Evolutionary conservation across 257 asterid species (phyloP).

Genomic region (Ophiorrhiza pumila): DNA sequence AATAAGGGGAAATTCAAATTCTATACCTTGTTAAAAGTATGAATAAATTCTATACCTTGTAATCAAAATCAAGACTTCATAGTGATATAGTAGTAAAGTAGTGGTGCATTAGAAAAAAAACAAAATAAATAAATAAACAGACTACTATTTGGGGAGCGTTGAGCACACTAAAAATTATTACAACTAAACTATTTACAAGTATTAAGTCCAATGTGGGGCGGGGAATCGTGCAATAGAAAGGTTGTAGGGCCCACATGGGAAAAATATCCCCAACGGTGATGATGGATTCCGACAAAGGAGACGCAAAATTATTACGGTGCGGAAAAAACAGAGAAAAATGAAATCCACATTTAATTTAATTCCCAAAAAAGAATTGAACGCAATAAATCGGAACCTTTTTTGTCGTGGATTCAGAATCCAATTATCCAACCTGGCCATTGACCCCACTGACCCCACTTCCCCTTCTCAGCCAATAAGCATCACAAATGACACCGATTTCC

Average conservation of each 20-base stretch:
- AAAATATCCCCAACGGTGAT: neutral
- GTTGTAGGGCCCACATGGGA: neutral
- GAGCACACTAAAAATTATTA: too few relatives aligned
- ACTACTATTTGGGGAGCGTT: too few relatives aligned
- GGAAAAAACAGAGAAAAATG: neutral
- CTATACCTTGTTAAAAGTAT: too few relatives aligned
- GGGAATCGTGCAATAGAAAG: neutral
- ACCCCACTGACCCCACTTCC: neutral
- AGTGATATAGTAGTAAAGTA: too few relatives aligned
- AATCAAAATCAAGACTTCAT: too few relatives aligned
- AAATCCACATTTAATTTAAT: too few relatives aligned
- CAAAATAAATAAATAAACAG: too few relatives aligned
- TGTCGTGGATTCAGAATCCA: constrained; percentile 26
- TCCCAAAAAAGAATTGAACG: neutral
- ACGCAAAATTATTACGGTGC: neutral
- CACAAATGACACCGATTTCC: neutral
- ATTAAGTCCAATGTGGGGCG: too few relatives aligned
- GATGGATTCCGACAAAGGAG: neutral
- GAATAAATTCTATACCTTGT: too few relatives aligned
- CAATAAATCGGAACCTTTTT: constrained; percentile 1
- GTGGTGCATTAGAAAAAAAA: too few relatives aligned
- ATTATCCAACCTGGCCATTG: constrained; percentile 17
- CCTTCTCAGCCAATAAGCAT: neutral
- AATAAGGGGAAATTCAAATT: too few relatives aligned
- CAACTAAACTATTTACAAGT: too few relatives aligned